Evolutionary conservation across 2,329 filamentous ascomycete genomes (phyloP).

Genomic region (Trichoderma sp.): DNA sequence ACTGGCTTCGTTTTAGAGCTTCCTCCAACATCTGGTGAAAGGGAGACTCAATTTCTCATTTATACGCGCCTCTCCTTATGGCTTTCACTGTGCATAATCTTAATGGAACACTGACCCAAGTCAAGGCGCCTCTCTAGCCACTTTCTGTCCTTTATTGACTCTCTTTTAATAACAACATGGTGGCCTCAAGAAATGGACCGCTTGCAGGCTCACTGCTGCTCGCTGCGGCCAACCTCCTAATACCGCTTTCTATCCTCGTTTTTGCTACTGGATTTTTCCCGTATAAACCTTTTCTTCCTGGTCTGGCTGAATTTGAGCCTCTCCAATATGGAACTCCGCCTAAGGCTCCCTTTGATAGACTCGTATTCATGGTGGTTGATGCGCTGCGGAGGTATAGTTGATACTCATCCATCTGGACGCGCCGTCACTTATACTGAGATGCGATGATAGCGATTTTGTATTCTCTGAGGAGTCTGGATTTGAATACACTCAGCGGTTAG

Average conservation of each 20-base stretch:
- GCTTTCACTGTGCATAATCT: neutral
- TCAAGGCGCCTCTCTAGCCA: neutral
- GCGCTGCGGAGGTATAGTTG: constrained; percentile 73
- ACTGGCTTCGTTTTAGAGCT: neutral
- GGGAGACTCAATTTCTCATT: neutral
- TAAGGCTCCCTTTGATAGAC: constrained; percentile 74
- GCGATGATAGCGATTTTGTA: constrained; percentile 75
- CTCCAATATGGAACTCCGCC: constrained; percentile 56
- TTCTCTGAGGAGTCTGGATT: constrained; percentile 80
- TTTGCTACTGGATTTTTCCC: constrained; percentile 96
- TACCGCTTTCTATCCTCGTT: constrained; percentile 69
- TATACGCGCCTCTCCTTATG: neutral
- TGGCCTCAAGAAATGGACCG: constrained; percentile 28
- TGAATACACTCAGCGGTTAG: constrained; percentile 78
- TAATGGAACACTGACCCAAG: neutral
- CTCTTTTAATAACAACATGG: constrained; percentile 24
- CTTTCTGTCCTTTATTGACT: neutral
- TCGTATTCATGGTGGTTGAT: constrained; percentile 98
- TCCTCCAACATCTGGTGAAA: neutral
- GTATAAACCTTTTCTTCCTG: constrained; percentile 90
- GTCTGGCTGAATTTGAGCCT: constrained; percentile 68
- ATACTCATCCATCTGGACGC: neutral
- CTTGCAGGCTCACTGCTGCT: constrained; percentile 45
- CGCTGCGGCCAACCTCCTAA: constrained; percentile 69
- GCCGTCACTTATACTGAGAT: constrained; percentile 23